Evolutionary conservation across 2,329 filamentous ascomycete genomes (phyloP), one percentile per base, ranked within the genome.

Genomic region (Scedosporium dehoogii): DNA sequence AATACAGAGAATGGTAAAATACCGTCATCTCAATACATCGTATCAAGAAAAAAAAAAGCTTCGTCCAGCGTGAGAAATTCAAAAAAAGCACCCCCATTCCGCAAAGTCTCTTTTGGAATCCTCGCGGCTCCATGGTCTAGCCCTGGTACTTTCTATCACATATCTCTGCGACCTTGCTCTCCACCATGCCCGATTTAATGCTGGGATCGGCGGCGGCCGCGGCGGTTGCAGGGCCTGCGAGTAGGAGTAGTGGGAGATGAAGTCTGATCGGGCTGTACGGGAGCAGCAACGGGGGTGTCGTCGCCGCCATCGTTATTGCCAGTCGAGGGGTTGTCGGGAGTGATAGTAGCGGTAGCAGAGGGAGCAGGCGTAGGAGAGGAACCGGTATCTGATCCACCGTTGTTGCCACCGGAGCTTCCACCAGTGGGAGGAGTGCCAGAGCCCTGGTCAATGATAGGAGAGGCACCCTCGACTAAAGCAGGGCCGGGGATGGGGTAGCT

Each of bases 401-500:
- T 23, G 51, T 23, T 23, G 12, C 12, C 51, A 14, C 51, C 51
- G 21, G 51, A 55, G 21, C 21, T 23, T 18, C 12, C 12, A n/a
- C 48, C 48, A 14, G 51, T 18, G 23, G 51, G 9, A 27, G 51
- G 51, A 55, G 51, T 27, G 16, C 59, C 59, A 2, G 44, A 38
- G 25, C 59, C 59, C 44, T 60, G 59, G 44, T 60, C 59, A 3
- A 53, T 14, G 25, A 60, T 60, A 27, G 59, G 59, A 21, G n/a
- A 46, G 7, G 44, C 59, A 18, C 59, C 59, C 25, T 29, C 5
- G 21, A 60, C 55, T 46, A 62, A 59, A 67, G 58, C 55, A 18
- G 72, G 72, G 3, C 72, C 72, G 16, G 72, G 72, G 21, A 74
- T 73, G 21, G 67, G 61, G 67, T 74, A 74, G 60, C 63, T 68